Conservation (phyloP, 257 asterid species). For the Paraleonurus japonicus region DNA sequence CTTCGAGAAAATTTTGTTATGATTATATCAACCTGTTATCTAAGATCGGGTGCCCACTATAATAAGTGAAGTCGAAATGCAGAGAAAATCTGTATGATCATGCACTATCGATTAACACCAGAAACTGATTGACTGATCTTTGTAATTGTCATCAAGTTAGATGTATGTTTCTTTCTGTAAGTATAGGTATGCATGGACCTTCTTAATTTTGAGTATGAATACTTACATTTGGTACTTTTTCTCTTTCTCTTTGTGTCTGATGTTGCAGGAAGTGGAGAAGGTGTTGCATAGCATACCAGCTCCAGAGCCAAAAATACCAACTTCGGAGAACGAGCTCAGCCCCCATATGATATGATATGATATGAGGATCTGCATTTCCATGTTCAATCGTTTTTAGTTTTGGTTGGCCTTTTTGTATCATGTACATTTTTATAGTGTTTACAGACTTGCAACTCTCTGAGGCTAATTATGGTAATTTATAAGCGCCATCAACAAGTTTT, state of each 20-base stretch:
- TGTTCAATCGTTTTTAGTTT: not conserved
- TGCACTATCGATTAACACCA: too few relatives aligned
- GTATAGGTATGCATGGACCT: too few relatives aligned
- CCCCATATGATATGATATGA: conserved; percentile 40
- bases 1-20: too few relatives aligned
- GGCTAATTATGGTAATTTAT: conserved; percentile 18
- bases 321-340: conserved; percentile 58
- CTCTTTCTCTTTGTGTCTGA: too few relatives aligned
- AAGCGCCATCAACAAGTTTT: not conserved
- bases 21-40: too few relatives aligned
- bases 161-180: too few relatives aligned
- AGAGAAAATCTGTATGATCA: too few relatives aligned
- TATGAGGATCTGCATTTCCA: conserved; percentile 13
- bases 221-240: not conserved
- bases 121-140: too few relatives aligned
- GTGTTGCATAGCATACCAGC: conserved; percentile 36
- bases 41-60: too few relatives aligned
- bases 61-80: too few relatives aligned
- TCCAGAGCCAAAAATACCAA: conserved; percentile 45
- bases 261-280: conserved; percentile 49
- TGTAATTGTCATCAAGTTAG: too few relatives aligned
- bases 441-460: conserved; percentile 15
- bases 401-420: conserved; percentile 22
- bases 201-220: too few relatives aligned
- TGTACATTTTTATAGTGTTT: conserved; percentile 37